Conservation (phyloP, 768 basidiomycete genomes). For the Gymnopilus dilepis region DNA sequence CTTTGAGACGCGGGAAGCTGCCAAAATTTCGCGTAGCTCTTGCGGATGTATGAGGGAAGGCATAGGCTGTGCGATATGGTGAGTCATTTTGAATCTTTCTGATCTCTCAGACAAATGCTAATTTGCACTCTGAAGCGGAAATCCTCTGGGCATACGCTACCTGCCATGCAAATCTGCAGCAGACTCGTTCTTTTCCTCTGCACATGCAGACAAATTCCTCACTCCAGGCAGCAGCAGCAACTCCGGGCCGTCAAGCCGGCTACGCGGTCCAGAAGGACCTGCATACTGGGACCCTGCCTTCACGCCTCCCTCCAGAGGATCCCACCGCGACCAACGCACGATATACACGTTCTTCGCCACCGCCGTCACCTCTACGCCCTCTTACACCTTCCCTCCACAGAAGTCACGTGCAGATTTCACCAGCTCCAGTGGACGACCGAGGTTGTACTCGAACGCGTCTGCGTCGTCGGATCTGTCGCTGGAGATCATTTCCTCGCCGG, state of each 20-base stretch:
- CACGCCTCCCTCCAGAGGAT: constrained; percentile 13
- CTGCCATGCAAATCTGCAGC: constrained; percentile 63
- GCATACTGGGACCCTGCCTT: constrained; percentile 43
- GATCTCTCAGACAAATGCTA: background rate
- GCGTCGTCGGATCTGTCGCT: constrained; percentile 20
- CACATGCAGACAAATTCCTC: constrained; percentile 18
- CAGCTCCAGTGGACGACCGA: constrained; percentile 9
- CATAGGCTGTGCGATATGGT: constrained; percentile 57
- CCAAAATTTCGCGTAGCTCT: constrained; percentile 55
- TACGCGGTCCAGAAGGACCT: constrained; percentile 45
- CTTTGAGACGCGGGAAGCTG: constrained; percentile 55
- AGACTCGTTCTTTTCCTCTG: constrained; percentile 43
- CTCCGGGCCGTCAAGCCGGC: constrained; percentile 11
- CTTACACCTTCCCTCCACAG: constrained; percentile 35
- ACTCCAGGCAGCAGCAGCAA: background rate
- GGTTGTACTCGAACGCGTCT: constrained; percentile 12
- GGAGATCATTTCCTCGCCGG: constrained; percentile 8
- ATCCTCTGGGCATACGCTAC: constrained; percentile 66
- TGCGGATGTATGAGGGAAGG: constrained; percentile 75
- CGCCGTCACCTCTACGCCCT: constrained; percentile 44
- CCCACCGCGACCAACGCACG: constrained; percentile 13
- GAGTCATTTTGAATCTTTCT: constrained; percentile 22
- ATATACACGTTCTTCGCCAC: constrained; percentile 56
- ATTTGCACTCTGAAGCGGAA: constrained; percentile 49
- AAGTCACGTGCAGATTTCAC: constrained; percentile 6